Evolutionary conservation across 306 rosid genomes (phyloP), one percentile per base, ranked within the genome.

Genomic region (Carpinus fangiana): DNA sequence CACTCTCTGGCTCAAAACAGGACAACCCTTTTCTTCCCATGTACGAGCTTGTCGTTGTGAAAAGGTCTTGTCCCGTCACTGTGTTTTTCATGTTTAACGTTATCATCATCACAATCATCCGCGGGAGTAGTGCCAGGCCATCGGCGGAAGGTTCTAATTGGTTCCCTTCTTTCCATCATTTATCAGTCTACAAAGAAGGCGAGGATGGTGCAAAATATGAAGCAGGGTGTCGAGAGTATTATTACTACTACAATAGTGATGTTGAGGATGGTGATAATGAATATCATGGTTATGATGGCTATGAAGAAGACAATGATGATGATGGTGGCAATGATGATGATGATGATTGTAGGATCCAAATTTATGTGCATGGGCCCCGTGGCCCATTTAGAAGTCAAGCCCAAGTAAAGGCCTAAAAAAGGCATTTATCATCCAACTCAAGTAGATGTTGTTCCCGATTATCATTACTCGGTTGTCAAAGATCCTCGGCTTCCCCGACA

Each of bases 41-140:
- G 26, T 72, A 76, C 65, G 80, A 82, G 34, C 69, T 60, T 20
- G 64, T 82, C 51, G 47, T 62, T 12, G 69, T 36, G 13, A 72
- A 17, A 2, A 82, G 60, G 66, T 31, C 82, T 13, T 76, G 78
- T 47, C 82, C 72, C 2, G 31, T 20, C 41, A 47, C 72, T 3
- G 68, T 77, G 54, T 82, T 73, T 65, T 61, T 82, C 78, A 8
- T 77, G 76, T 77, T 73, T 9, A 76, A 78, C n/a, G 65, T 76
- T 9, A 74, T 83, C 41, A 1, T 57, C 31, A 11, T 83, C 4
- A 7, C 80, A 26, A 70, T 82, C 64, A 61, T 70, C 48, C 51
- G 66, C 2, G 70, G 75, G 45, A 86, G 12, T 53, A 41, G 45
- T 1, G 45, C 60, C 46, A 73, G 16, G 77, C 78, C 79, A 4